Evolutionary conservation across 148 eudicot species (phyloP).

Genomic region (Vaccinium macrocarpon): DNA sequence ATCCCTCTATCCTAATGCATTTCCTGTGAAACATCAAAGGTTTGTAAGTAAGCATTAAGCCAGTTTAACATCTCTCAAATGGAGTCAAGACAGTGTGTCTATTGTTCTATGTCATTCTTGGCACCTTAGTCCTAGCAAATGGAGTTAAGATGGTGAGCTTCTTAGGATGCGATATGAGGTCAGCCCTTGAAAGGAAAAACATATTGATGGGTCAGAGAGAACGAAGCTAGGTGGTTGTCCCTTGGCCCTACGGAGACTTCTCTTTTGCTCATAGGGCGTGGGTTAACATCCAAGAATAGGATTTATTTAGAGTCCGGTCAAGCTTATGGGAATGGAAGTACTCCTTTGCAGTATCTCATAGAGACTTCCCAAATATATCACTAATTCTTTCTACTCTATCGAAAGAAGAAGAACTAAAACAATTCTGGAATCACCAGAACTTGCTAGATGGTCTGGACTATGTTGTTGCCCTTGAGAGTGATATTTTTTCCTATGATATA

Average conservation of each 20-base stretch:
- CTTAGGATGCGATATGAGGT: constrained; percentile 79
- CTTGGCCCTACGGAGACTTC: constrained; percentile 82
- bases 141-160: constrained; percentile 69
- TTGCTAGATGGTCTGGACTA: constrained; percentile 96
- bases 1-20: no score
- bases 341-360: constrained; percentile 47
- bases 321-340: constrained; percentile 91
- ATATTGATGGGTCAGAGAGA: constrained; percentile 77
- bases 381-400: constrained; percentile 74
- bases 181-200: constrained; percentile 96
- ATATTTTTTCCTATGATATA: constrained; percentile 91
- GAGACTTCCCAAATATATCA: constrained; percentile 71
- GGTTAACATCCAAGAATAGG: constrained; percentile 70
- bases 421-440: constrained; percentile 81
- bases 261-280: constrained; percentile 73
- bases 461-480: constrained; percentile 85
- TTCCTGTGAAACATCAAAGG: neutral
- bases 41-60: neutral
- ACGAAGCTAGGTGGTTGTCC: constrained; percentile 93
- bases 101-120: neutral
- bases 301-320: constrained; percentile 94
- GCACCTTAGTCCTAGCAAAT: constrained; percentile 28
- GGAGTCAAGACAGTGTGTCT: no score
- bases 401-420: constrained; percentile 65
- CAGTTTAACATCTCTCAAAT: no score